Conservation (phyloP, 208 protist species). For the Wallacemonas sp. region DNA sequence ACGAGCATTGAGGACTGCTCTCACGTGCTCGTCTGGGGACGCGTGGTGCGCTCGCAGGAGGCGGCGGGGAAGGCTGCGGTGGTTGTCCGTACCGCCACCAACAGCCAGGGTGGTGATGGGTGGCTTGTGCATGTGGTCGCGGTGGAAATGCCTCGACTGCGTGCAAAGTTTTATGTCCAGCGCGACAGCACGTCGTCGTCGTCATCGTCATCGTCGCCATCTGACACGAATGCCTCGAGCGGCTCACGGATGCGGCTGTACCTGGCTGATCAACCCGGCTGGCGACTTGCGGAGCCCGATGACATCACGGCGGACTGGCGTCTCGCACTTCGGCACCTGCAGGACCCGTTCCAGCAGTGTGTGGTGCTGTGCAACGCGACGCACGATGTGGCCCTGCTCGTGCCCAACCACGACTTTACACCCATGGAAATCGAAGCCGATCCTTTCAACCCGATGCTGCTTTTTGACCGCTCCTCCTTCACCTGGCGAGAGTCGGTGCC, state of each 20-base stretch:
- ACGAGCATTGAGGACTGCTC: slow-evolving; percentile 79
- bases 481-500: slow-evolving; percentile 74
- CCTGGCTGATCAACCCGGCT: slow-evolving; percentile 74
- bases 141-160: slow-evolving; percentile 92
- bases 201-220: background rate
- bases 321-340: slow-evolving; percentile 31
- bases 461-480: slow-evolving; percentile 73
- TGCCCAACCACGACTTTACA: slow-evolving; percentile 77
- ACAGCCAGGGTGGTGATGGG: slow-evolving; percentile 13
- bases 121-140: slow-evolving; percentile 39
- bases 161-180: slow-evolving; percentile 71
- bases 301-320: slow-evolving; percentile 24
- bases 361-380: slow-evolving; percentile 63
- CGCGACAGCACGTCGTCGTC: slow-evolving; percentile 29
- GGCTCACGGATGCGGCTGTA: slow-evolving; percentile 55
- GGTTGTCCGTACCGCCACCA: background rate
- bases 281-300: slow-evolving; percentile 58
- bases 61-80: background rate
- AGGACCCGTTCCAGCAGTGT: slow-evolving; percentile 59
- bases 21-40: slow-evolving; percentile 87
- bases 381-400: slow-evolving; percentile 58
- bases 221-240: background rate
- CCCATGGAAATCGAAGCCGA: slow-evolving; percentile 46
- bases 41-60: background rate
- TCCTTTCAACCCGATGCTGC: slow-evolving; percentile 56